phyloP scores from a whole-genome alignment of 129 eudicot genomes.

The Pittosporum tobira region DNA sequence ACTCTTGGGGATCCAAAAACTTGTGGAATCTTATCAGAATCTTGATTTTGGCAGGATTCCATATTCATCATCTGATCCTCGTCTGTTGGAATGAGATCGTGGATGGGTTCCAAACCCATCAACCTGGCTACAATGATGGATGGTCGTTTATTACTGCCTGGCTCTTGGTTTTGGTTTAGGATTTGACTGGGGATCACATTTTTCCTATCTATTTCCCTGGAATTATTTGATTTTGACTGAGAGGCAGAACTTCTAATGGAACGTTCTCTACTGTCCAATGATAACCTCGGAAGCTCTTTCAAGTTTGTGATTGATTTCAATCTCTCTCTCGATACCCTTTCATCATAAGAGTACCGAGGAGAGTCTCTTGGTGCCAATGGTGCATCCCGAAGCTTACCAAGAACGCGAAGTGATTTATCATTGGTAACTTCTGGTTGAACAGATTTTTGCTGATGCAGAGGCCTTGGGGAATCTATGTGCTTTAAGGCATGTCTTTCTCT shows the following conservation, averaged over 20 bases:
- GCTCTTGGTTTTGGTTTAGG: constrained; percentile 31
- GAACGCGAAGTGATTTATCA: constrained; percentile 31
- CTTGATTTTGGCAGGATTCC: constrained; percentile 20
- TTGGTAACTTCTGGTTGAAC: constrained; percentile 21
- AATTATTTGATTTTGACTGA: constrained; percentile 25
- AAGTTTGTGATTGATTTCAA: constrained; percentile 33
- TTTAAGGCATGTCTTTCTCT: constrained; percentile 33
- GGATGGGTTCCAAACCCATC: constrained; percentile 76
- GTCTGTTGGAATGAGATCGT: constrained; percentile 24
- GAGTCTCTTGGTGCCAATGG: constrained; percentile 21
- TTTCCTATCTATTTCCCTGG: constrained; percentile 12
- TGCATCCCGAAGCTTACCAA: constrained; percentile 30
- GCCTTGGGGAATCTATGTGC: constrained; percentile 90
- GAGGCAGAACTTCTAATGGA: constrained; percentile 25
- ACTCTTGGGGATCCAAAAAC: constrained; percentile 29
- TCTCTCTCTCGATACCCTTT: constrained; percentile 48
- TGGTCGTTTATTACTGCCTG: constrained; percentile 47
- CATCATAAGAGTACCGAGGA: constrained; percentile 78
- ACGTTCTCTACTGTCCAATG: constrained; percentile 66
- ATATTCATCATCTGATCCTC: constrained; percentile 22
- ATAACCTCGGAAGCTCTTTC: constrained; percentile 81
- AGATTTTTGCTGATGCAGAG: constrained; percentile 30
- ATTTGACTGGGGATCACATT: constrained; percentile 16
- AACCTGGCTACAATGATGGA: constrained; percentile 73
- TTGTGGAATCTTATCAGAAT: constrained; percentile 20